These are phyloP conservation scores for sorghum (Sorghum bicolor) DNA, from an alignment of 176 grass and related monocot genomes.

Conservation along the genomic window Sorghum_bicolor_NCBIv3 NC_012878.2:1325501-1326000, in stretches of 20 bases:
- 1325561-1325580: too few species aligned
- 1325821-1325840: constrained; percentile 43
- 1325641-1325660: constrained; percentile 77
- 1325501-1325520: too few species aligned
- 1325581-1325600: too few species aligned
- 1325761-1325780: constrained; percentile 54
- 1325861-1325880: constrained; percentile 58
- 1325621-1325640: constrained; percentile 63
- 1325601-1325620: constrained; percentile 18
- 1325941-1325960: background rate
- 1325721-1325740: constrained; percentile 56
- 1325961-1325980: background rate
- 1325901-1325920: constrained; percentile 60
- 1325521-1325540: too few species aligned
- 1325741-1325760: constrained; percentile 87
- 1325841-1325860: constrained; percentile 55
- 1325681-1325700: constrained; percentile 66
- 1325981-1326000: too few species aligned
- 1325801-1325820: constrained; percentile 35
- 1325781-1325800: constrained; percentile 10
- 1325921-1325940: constrained; percentile 43
- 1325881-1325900: constrained; percentile 59
- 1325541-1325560: too few species aligned
- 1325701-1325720: constrained; percentile 73
- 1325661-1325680: constrained; percentile 79